phyloP scores from a whole-genome alignment of 305 asterid species.

The Andrographis paniculata region DNA sequence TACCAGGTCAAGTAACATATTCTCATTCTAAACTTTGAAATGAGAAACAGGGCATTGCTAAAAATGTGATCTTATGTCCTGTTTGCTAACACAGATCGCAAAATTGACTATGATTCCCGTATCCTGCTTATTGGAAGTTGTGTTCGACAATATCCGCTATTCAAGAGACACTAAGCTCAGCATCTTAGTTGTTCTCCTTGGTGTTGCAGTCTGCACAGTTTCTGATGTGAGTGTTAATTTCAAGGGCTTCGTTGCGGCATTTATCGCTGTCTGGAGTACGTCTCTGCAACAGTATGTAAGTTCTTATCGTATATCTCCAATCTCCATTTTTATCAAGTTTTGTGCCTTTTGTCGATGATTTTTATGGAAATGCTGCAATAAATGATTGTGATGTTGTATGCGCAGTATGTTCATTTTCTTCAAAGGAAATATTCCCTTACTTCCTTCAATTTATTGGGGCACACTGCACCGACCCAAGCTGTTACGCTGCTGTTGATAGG shows the following conservation, averaged over 20 bases:
- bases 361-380: slow-evolving; percentile 14
- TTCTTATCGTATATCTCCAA: slow-evolving; percentile 17
- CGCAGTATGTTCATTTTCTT: slow-evolving; percentile 90
- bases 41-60: slow-evolving; percentile 2
- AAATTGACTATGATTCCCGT: slow-evolving; percentile 54
- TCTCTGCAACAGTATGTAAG: slow-evolving; percentile 55
- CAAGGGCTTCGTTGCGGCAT: slow-evolving; percentile 52
- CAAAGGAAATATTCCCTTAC: slow-evolving; percentile 82
- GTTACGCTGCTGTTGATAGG: slow-evolving; percentile 60
- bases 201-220: slow-evolving; percentile 56
- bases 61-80: slow-evolving; percentile 22
- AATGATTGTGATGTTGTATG: slow-evolving; percentile 15
- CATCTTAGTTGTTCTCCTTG: slow-evolving; percentile 46
- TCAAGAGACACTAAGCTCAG: slow-evolving; percentile 52
- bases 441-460: slow-evolving; percentile 88
- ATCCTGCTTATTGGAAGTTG: slow-evolving; percentile 49
- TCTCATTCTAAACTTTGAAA: neutral
- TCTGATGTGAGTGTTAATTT: slow-evolving; percentile 54
- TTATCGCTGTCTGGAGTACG: slow-evolving; percentile 56
- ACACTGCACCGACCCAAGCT: slow-evolving; percentile 92
- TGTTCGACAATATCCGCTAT: slow-evolving; percentile 45
- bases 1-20: slow-evolving; percentile 58
- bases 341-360: slow-evolving; percentile 11
- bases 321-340: too few species aligned
- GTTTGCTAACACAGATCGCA: slow-evolving; percentile 44